phyloP scores from a whole-genome alignment of 139 green algal genomes.

The Astrephomene gubernaculifera region DNA sequence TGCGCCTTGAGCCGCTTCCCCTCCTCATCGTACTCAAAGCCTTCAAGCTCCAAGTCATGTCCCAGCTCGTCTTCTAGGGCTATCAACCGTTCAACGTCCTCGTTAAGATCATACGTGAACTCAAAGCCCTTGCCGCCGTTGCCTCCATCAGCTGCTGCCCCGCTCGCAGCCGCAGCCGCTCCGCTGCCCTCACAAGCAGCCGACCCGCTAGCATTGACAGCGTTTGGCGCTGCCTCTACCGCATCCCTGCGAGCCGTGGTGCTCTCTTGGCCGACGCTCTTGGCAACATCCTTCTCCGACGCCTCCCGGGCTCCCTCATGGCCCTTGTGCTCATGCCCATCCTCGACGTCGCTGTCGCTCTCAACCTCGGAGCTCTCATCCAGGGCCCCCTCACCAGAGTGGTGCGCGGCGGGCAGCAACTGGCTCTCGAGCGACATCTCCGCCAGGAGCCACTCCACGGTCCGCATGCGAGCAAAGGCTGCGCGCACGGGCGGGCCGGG shows the following conservation, averaged over 20 bases:
- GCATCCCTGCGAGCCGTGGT: not conserved
- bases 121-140: slow-evolving; percentile 44
- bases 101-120: slow-evolving; percentile 77
- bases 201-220: not conserved
- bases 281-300: too few relatives aligned
- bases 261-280: too few relatives aligned
- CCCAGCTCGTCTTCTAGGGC: slow-evolving; percentile 62
- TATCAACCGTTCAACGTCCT: slow-evolving; percentile 72
- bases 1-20: slow-evolving; percentile 35
- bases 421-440: slow-evolving; percentile 66
- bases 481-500: not conserved
- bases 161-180: not conserved
- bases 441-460: slow-evolving; percentile 64
- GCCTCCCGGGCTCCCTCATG: not conserved
- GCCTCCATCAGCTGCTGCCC: not conserved
- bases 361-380: not conserved
- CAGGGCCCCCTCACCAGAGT: not conserved
- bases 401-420: slow-evolving; percentile 2
- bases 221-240: not conserved
- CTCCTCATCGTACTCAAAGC: slow-evolving; percentile 59
- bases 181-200: not conserved
- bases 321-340: not conserved
- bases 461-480: slow-evolving; percentile 18
- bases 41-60: slow-evolving; percentile 32
- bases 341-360: not conserved